A percentile compares a stretch with the other conserved stretches of the same genome.
Evolutionary conservation across 2,329 filamentous ascomycete genomes (phyloP).

Genomic region (Coniochaeta sp.): DNA sequence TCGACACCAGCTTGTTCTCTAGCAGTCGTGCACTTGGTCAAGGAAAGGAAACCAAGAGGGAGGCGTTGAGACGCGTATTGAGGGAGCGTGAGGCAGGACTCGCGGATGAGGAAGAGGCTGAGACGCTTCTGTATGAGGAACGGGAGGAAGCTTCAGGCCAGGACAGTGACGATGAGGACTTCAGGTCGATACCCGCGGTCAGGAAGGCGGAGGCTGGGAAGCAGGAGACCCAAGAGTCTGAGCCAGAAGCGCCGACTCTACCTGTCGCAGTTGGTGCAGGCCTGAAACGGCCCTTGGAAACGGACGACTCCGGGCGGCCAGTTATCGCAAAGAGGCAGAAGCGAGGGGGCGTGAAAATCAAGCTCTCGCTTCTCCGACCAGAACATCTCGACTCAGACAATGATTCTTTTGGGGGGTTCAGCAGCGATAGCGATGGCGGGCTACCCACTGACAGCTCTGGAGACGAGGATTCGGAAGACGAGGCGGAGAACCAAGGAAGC

Average conservation of each 20-base stretch:
- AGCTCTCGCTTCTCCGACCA: slow-evolving; percentile 36
- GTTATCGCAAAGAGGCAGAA: slow-evolving; percentile 78
- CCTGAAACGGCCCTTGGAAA: slow-evolving; percentile 77
- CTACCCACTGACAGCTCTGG: slow-evolving; percentile 20
- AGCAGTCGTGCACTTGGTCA: slow-evolving; percentile 74
- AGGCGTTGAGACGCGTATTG: slow-evolving; percentile 57
- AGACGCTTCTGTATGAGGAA: slow-evolving; percentile 46
- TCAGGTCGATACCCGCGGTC: neutral
- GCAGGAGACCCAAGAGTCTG: slow-evolving; percentile 1
- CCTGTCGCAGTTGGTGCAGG: slow-evolving; percentile 58
- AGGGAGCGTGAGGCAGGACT: slow-evolving; percentile 60
- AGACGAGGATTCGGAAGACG: slow-evolving; percentile 18
- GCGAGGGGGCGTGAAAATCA: slow-evolving; percentile 54
- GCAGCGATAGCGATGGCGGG: slow-evolving; percentile 18
- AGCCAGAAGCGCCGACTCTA: slow-evolving; percentile 8
- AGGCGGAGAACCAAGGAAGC: slow-evolving; percentile 6
- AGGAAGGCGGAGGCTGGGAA: neutral
- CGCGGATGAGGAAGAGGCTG: slow-evolving; percentile 41
- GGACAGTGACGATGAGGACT: neutral
- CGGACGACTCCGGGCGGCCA: slow-evolving; percentile 72
- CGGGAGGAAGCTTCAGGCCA: slow-evolving; percentile 24
- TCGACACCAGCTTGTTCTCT: slow-evolving; percentile 74
- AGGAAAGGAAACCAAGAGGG: slow-evolving; percentile 62
- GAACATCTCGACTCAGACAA: slow-evolving; percentile 33
- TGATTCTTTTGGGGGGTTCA: slow-evolving; percentile 59